Conservation (phyloP, 768 basidiomycete genomes). For the Boletus subcaerulescens region DNA sequence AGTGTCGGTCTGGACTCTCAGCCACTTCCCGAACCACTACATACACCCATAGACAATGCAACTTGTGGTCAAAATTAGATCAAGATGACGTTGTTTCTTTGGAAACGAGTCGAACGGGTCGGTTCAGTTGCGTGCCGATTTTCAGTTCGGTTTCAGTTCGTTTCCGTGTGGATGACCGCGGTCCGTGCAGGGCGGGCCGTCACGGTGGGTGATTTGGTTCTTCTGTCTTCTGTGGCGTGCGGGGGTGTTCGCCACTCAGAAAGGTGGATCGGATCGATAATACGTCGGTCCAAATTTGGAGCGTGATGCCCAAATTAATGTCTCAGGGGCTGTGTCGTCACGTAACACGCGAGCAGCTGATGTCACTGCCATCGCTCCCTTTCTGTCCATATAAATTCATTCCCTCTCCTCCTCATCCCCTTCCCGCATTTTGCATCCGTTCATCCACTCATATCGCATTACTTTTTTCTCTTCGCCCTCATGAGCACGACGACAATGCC, state of each 20-base stretch:
- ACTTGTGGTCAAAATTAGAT: conserved; percentile 5
- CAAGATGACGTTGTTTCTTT: conserved; percentile 23
- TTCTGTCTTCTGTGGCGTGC: conserved; percentile 20
- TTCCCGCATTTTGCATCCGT: conserved; percentile 6
- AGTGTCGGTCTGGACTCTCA: background rate
- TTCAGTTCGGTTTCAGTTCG: conserved; percentile 10
- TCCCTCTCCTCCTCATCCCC: conserved; percentile 1
- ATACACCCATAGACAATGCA: no score
- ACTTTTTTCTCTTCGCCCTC: background rate
- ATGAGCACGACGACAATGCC: conserved; percentile 27
- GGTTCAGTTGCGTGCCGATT: background rate
- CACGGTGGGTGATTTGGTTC: background rate
- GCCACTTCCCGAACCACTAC: background rate
- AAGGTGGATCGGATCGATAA: conserved; percentile 23
- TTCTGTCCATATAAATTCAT: conserved; percentile 31
- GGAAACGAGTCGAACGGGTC: conserved; percentile 18
- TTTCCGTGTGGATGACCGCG: conserved; percentile 8
- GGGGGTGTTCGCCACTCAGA: background rate
- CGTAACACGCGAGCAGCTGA: conserved; percentile 27
- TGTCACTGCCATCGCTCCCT: conserved; percentile 32
- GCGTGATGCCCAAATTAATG: conserved; percentile 12
- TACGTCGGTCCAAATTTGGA: conserved; percentile 8
- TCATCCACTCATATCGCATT: background rate
- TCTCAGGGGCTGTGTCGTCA: conserved; percentile 28
- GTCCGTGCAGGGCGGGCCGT: conserved; percentile 1